A percentile compares a stretch with the other conserved stretches of the same genome.
phyloP scores from a whole-genome alignment of 139 green algal species.

The Coelastrella sp. region DNA sequence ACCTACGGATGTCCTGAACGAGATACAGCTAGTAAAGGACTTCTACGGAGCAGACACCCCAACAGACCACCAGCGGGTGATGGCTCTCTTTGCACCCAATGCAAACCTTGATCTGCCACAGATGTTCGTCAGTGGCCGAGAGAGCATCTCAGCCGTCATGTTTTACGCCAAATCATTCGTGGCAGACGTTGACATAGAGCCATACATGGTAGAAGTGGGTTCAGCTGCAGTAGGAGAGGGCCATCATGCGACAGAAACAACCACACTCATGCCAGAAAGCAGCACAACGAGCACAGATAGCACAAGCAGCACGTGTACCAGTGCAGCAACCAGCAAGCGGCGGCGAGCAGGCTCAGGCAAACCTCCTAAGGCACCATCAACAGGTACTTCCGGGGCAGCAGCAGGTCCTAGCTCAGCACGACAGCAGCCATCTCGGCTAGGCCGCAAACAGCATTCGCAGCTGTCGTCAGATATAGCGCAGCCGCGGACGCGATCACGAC shows the following conservation, averaged over 20 bases:
- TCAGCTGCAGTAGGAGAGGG: neutral
- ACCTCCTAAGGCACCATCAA: slow-evolving; percentile 35
- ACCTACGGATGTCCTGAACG: slow-evolving; percentile 35
- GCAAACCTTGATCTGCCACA: slow-evolving; percentile 41
- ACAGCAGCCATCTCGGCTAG: slow-evolving; percentile 8
- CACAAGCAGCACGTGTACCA: slow-evolving; percentile 36
- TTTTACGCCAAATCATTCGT: slow-evolving; percentile 41
- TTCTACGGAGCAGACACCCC: slow-evolving; percentile 37
- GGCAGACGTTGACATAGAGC: slow-evolving; percentile 40
- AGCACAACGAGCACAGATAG: slow-evolving; percentile 45
- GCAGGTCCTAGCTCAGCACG: neutral
- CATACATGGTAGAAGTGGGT: slow-evolving; percentile 41
- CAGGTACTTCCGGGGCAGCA: slow-evolving; percentile 4
- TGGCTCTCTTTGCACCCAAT: slow-evolving; percentile 44
- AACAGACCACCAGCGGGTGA: slow-evolving; percentile 40
- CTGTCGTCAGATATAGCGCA: neutral
- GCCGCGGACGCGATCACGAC: neutral
- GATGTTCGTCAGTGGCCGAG: slow-evolving; percentile 25
- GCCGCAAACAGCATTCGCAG: slow-evolving; percentile 22
- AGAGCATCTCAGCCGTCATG: slow-evolving; percentile 29
- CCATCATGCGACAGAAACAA: slow-evolving; percentile 10
- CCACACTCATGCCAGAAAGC: slow-evolving; percentile 13
- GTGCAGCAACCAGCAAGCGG: slow-evolving; percentile 37
- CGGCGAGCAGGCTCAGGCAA: slow-evolving; percentile 22
- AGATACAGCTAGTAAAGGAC: slow-evolving; percentile 41